These are phyloP conservation scores for Pittosporum tobira DNA, from an alignment of 129 eudicot genomes.

Conservation along the genomic window DNA sequence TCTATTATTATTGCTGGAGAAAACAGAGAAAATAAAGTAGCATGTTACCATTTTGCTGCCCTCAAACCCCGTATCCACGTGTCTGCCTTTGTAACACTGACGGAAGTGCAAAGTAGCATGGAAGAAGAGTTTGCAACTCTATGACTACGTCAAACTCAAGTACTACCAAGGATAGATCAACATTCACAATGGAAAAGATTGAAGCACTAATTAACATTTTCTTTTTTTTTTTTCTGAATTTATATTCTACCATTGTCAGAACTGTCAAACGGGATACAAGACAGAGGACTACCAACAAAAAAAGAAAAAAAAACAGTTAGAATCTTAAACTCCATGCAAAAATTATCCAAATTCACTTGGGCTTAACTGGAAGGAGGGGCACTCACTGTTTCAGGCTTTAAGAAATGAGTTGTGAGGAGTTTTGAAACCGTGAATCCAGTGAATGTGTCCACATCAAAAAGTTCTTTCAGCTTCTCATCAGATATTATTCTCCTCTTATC, in stretches of 20 bases:
- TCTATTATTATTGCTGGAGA: too few species aligned
- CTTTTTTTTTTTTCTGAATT: constrained; percentile 13
- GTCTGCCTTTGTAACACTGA: not conserved
- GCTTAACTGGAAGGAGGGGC: constrained; percentile 14
- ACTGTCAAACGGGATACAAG: constrained; percentile 8
- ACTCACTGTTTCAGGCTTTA: constrained; percentile 54
- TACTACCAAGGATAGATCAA: not conserved
- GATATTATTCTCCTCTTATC: constrained; percentile 72
- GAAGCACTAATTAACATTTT: not conserved
- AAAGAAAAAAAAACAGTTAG: constrained; percentile 20
- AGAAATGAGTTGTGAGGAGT: constrained; percentile 51
- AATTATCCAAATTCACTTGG: constrained; percentile 18
- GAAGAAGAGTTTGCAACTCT: not conserved
- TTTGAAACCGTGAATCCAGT: constrained; percentile 56
- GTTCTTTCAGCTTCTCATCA: constrained; percentile 89
- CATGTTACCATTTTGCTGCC: too few species aligned
- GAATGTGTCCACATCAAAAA: constrained; percentile 70
- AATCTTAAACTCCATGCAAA: constrained; percentile 22
- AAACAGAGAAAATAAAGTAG: too few species aligned
- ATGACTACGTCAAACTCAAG: not conserved
- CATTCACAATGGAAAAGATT: not conserved
- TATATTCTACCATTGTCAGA: constrained; percentile 4
- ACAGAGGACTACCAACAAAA: constrained; percentile 16
- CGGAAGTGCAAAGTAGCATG: not conserved
- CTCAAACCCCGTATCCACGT: not conserved